Conservation (phyloP, 2,329 filamentous ascomycete species). For the Diaporthe sp. region DNA sequence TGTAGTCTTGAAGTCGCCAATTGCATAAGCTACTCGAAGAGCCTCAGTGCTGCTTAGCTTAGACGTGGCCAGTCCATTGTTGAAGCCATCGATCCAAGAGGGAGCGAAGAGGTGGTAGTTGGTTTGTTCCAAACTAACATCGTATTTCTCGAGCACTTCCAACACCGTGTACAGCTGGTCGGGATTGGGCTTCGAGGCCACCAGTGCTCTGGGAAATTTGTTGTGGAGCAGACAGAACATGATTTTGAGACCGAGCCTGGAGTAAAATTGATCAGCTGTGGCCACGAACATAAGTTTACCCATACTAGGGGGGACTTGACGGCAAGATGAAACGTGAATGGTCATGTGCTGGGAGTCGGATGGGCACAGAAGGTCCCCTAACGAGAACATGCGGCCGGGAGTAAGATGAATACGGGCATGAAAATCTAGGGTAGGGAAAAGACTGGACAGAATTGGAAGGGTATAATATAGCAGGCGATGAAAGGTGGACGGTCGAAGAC, state of each 20-base stretch:
- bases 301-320: background rate
- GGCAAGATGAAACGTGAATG: background rate
- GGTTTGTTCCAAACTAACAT: slow-evolving; percentile 24
- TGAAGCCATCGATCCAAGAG: slow-evolving; percentile 29
- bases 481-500: background rate
- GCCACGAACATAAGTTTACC: background rate
- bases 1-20: slow-evolving; percentile 33
- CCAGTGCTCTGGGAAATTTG: slow-evolving; percentile 24
- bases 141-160: slow-evolving; percentile 30
- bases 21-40: slow-evolving; percentile 22
- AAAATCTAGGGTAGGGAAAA: background rate
- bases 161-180: slow-evolving; percentile 28
- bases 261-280: background rate
- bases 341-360: no score
- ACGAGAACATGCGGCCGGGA: no score
- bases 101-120: slow-evolving; percentile 24
- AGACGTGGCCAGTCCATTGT: background rate
- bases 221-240: slow-evolving; percentile 33
- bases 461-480: no score
- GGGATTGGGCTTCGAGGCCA: slow-evolving; percentile 24
- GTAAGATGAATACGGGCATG: no score
- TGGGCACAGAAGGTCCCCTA: background rate
- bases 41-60: slow-evolving; percentile 11
- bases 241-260: slow-evolving; percentile 28
- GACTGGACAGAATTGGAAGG: background rate